Evolutionary conservation across 352 stramenopile species (phyloP).

Genomic region (Phytophthora constricta): DNA sequence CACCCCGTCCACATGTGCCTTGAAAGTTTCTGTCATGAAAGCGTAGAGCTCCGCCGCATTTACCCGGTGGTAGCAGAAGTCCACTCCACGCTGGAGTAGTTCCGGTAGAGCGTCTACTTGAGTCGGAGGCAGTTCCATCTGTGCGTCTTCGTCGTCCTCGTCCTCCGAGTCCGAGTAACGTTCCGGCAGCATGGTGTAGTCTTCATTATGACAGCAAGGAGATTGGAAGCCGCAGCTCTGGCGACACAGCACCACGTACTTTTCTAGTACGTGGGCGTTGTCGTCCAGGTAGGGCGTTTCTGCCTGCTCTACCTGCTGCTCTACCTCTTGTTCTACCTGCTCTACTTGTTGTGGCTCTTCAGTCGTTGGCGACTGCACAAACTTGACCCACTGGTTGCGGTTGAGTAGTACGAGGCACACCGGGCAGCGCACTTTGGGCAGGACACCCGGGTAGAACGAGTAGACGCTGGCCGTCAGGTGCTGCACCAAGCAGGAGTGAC

Average conservation of each 20-base stretch:
- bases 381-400: constrained; percentile 54
- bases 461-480: constrained; percentile 61
- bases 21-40: constrained; percentile 39
- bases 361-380: constrained; percentile 31
- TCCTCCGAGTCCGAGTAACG: constrained; percentile 9
- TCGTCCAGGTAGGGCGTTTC: constrained; percentile 25
- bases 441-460: constrained; percentile 62
- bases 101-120: constrained; percentile 28
- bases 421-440: constrained; percentile 76
- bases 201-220: constrained; percentile 60
- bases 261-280: constrained; percentile 57
- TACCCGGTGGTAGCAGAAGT: constrained; percentile 52
- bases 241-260: constrained; percentile 62
- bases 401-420: constrained; percentile 61
- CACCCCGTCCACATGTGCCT: constrained; percentile 21
- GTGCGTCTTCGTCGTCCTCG: constrained; percentile 5
- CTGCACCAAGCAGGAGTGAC: constrained; percentile 53
- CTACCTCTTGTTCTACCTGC: neutral
- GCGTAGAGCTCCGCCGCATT: constrained; percentile 41
- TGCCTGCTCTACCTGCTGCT: constrained; percentile 12
- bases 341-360: constrained; percentile 9
- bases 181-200: constrained; percentile 61
- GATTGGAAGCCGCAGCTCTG: constrained; percentile 71
- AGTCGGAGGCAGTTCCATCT: constrained; percentile 22
- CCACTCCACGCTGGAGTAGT: constrained; percentile 28